Conservation (phyloP, 2,329 filamentous ascomycete species). For the Colletotrichum agaves region DNA sequence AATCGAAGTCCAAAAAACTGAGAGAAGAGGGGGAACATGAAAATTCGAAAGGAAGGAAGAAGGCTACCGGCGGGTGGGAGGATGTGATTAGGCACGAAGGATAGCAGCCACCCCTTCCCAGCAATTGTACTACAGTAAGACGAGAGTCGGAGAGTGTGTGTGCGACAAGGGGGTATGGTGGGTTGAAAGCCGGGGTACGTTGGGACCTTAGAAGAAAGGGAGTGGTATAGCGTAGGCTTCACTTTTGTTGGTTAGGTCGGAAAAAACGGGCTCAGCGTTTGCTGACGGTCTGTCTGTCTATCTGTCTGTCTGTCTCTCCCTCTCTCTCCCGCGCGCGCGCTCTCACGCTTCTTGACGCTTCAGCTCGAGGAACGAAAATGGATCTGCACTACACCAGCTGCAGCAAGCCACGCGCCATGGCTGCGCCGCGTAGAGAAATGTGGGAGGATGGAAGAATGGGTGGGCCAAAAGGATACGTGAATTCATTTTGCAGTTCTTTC, state of each 20-base stretch:
- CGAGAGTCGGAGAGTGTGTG: neutral
- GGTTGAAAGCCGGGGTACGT: neutral
- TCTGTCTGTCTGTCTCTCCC: too few species aligned
- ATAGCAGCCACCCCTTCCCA: neutral
- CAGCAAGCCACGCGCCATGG: constrained; percentile 34
- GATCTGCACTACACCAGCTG: constrained; percentile 31
- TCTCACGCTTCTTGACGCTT: neutral
- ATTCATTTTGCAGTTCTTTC: constrained; percentile 2
- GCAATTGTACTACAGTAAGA: constrained; percentile 19
- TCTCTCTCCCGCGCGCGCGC: neutral
- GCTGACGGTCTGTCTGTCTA: constrained; percentile 18
- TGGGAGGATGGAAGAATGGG: neutral
- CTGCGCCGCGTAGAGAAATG: constrained; percentile 30
- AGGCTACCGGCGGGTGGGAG: constrained; percentile 5
- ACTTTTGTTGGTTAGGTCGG: constrained; percentile 26
- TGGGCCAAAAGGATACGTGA: constrained; percentile 3
- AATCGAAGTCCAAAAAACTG: neutral
- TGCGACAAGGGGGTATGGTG: constrained; percentile 2
- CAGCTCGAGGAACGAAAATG: constrained; percentile 4
- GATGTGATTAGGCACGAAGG: constrained; percentile 3
- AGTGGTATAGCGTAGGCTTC: constrained; percentile 19
- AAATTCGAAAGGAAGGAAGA: neutral
- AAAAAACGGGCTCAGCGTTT: constrained; percentile 8
- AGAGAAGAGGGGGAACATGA: neutral
- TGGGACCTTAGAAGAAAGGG: neutral